These are phyloP conservation scores for Agrocybe praecox DNA, from an alignment of 768 basidiomycete species.

Conservation along the genomic window DNA sequence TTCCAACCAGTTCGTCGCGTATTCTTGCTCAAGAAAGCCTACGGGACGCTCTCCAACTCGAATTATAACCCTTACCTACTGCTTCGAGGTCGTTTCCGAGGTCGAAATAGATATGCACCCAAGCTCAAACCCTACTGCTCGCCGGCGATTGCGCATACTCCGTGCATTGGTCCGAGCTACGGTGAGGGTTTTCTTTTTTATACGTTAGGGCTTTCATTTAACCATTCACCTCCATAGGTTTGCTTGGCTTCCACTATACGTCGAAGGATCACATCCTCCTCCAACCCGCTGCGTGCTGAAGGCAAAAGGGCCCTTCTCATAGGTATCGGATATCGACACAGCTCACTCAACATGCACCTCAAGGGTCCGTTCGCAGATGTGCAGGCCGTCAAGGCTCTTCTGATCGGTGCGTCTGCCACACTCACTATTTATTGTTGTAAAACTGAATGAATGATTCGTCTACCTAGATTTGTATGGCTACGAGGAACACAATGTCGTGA, in stretches of 20 bases:
- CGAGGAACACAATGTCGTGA: neutral
- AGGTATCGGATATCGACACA: slow-evolving; percentile 8
- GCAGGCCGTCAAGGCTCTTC: neutral
- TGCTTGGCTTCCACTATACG: neutral
- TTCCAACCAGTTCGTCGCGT: no score
- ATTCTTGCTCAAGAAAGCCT: no score
- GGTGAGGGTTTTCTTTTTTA: no score
- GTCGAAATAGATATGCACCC: no score
- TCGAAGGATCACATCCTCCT: neutral
- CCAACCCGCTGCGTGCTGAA: neutral
- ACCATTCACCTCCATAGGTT: neutral
- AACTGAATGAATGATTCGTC: neutral
- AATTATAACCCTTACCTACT: no score
- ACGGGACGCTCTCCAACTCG: no score
- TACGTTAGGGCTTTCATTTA: neutral
- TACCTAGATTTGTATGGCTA: neutral
- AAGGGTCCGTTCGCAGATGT: slow-evolving; percentile 8
- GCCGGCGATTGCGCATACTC: no score
- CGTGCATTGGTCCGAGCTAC: no score
- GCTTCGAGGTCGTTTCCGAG: no score
- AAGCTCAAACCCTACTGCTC: no score
- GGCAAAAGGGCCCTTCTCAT: slow-evolving; percentile 15
- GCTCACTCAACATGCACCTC: neutral
- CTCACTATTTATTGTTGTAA: neutral
- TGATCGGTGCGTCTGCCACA: slow-evolving; percentile 8